Evolutionary conservation across 2,329 filamentous ascomycete species (phyloP).

Genomic region (Hypoxylon sp.): DNA sequence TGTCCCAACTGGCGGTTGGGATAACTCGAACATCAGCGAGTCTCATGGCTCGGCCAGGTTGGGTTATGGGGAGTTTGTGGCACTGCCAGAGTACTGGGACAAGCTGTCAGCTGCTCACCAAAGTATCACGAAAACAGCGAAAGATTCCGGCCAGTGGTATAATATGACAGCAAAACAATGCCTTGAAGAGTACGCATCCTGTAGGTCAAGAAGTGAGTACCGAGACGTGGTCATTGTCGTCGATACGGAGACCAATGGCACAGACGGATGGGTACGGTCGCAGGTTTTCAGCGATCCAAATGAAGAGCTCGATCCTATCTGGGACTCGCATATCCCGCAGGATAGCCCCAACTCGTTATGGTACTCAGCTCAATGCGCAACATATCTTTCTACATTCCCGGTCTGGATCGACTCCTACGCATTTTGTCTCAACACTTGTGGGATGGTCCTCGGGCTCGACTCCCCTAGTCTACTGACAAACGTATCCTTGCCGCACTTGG

Average conservation of each 20-base stretch:
- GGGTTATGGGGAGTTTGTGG: background rate
- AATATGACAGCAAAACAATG: conserved; percentile 24
- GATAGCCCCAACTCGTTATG: conserved; percentile 12
- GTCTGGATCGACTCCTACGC: background rate
- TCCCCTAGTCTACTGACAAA: background rate
- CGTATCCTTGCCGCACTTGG: too few species aligned
- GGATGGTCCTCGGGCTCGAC: background rate
- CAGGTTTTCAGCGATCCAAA: conserved; percentile 3
- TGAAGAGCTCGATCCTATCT: background rate
- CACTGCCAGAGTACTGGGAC: conserved; percentile 9
- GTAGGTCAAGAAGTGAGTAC: conserved; percentile 12
- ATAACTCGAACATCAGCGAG: background rate
- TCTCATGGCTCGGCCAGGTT: background rate
- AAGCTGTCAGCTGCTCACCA: background rate
- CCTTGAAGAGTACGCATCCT: conserved; percentile 21
- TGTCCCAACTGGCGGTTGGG: background rate
- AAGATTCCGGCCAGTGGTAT: background rate
- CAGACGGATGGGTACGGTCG: conserved; percentile 8
- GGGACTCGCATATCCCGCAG: conserved; percentile 7
- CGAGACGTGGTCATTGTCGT: conserved; percentile 26
- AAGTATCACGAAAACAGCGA: conserved; percentile 9
- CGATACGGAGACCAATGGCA: conserved; percentile 9
- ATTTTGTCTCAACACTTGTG: background rate
- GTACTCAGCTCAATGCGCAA: conserved; percentile 8
- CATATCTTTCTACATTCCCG: background rate